These are phyloP conservation scores for Boletus sp. DNA, from an alignment of 768 basidiomycete genomes.

Conservation along the genomic window DNA sequence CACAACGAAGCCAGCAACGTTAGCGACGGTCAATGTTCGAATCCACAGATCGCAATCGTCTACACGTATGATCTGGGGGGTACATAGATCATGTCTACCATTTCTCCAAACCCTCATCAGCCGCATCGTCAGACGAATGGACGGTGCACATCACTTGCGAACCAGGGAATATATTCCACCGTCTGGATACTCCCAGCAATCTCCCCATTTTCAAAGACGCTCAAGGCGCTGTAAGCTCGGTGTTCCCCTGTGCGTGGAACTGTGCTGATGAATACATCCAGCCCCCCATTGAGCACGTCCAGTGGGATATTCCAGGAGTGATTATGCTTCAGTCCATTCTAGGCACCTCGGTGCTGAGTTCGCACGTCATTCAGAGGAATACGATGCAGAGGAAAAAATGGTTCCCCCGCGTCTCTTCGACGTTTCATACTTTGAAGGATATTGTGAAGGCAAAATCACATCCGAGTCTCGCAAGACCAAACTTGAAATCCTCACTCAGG, in stretches of 20 bases:
- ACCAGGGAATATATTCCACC: constrained; percentile 7
- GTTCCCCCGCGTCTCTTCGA: constrained; percentile 20
- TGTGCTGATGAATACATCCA: neutral
- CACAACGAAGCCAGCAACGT: constrained; percentile 16
- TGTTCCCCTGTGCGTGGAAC: neutral
- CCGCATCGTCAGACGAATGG: constrained; percentile 20
- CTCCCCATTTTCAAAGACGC: constrained; percentile 21
- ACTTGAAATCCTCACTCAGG: constrained; percentile 20
- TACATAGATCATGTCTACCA: neutral
- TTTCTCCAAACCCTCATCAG: neutral
- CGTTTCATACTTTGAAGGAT: constrained; percentile 22
- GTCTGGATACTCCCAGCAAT: constrained; percentile 9
- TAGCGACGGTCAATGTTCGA: constrained; percentile 25
- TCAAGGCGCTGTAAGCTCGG: constrained; percentile 18
- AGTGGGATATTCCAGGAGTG: neutral
- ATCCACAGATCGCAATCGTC: constrained; percentile 20
- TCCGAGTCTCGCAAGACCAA: constrained; percentile 19
- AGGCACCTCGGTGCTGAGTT: neutral
- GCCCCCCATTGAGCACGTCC: constrained; percentile 24
- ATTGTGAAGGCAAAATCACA: constrained; percentile 21
- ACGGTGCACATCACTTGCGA: constrained; percentile 27
- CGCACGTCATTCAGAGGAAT: constrained; percentile 12
- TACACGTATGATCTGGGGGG: constrained; percentile 25
- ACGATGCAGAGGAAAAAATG: constrained; percentile 21
- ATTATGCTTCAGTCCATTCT: neutral